Percentiles rank a stretch among this genome's conserved stretches.
phyloP scores from a whole-genome alignment of 2,329 filamentous ascomycete species.

The Sphaerostilbella broomeana region DNA sequence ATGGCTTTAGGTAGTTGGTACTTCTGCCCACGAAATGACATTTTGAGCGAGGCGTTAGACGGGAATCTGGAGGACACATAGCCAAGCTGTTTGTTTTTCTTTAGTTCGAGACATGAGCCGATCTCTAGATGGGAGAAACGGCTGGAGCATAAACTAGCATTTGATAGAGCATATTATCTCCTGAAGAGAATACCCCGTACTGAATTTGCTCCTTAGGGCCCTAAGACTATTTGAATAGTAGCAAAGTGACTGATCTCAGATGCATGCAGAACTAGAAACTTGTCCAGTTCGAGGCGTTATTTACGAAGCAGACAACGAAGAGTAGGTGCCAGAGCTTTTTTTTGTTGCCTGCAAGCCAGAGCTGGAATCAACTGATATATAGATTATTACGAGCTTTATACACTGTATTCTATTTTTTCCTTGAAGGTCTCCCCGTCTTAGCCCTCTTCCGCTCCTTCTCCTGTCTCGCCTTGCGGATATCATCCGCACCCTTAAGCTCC shows the following conservation, averaged over 20 bases:
- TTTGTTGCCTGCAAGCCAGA: no score
- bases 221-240: no score
- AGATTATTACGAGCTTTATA: background rate
- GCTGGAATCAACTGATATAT: no score
- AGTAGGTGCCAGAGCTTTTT: no score
- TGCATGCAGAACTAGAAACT: no score
- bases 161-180: conserved; percentile 3
- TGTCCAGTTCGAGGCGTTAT: no score
- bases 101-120: background rate
- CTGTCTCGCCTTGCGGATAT: conserved; percentile 77
- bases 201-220: no score
- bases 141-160: background rate
- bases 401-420: conserved; percentile 36
- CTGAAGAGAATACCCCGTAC: background rate
- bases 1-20: no score
- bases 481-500: conserved; percentile 75
- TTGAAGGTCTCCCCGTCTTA: conserved; percentile 81
- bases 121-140: background rate
- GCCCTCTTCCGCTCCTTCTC: conserved; percentile 68
- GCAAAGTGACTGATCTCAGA: no score
- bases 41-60: conserved; percentile 10
- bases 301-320: no score
- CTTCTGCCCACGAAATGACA: no score
- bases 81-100: conserved; percentile 1
- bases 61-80: conserved; percentile 1